A percentile compares a stretch with the other conserved stretches of the same genome.
phyloP scores from a whole-genome alignment of 208 protist species.

The Herpetomonas muscarum region DNA sequence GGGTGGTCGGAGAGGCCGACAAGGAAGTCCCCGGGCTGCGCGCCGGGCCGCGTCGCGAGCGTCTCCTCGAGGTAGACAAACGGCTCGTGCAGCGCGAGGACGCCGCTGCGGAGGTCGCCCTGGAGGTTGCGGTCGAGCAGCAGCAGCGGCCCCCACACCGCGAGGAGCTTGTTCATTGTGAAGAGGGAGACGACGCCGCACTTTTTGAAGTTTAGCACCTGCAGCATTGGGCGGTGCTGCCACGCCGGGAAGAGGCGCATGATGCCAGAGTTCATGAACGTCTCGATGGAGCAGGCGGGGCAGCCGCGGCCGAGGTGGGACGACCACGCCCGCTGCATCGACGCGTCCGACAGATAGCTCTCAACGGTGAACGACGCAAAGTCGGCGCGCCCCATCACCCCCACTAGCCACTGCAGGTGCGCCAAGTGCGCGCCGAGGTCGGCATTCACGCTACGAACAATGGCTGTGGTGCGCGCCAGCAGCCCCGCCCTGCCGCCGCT shows the following conservation, averaged over 20 bases:
- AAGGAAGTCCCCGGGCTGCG: conserved; percentile 68
- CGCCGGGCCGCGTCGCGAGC: conserved; percentile 45
- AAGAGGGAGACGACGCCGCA: conserved; percentile 81
- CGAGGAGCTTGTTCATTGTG: conserved; percentile 63
- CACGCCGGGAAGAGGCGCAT: conserved; percentile 55
- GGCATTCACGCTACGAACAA: conserved; percentile 30
- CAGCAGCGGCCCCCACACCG: conserved; percentile 79
- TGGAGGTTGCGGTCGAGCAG: conserved; percentile 69
- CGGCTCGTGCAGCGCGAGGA: conserved; percentile 50
- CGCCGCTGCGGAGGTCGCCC: conserved; percentile 45
- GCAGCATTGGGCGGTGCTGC: conserved; percentile 39
- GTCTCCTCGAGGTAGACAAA: conserved; percentile 43
- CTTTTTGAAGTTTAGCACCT: conserved; percentile 58
- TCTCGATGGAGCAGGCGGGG: conserved; percentile 50
- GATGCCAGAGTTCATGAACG: conserved; percentile 30
- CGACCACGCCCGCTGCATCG: conserved; percentile 51
- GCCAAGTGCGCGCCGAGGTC: conserved; percentile 46
- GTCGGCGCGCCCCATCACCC: conserved; percentile 15
- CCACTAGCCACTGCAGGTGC: conserved; percentile 69
- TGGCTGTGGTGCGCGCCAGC: background rate
- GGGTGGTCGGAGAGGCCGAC: conserved; percentile 48
- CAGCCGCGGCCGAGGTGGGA: conserved; percentile 43
- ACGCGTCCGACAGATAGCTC: conserved; percentile 43
- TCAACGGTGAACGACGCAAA: conserved; percentile 37
- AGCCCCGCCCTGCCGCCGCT: background rate